These are phyloP conservation scores for Lactarius evosmus DNA, from an alignment of 768 basidiomycete species.

Conservation along the genomic window DNA sequence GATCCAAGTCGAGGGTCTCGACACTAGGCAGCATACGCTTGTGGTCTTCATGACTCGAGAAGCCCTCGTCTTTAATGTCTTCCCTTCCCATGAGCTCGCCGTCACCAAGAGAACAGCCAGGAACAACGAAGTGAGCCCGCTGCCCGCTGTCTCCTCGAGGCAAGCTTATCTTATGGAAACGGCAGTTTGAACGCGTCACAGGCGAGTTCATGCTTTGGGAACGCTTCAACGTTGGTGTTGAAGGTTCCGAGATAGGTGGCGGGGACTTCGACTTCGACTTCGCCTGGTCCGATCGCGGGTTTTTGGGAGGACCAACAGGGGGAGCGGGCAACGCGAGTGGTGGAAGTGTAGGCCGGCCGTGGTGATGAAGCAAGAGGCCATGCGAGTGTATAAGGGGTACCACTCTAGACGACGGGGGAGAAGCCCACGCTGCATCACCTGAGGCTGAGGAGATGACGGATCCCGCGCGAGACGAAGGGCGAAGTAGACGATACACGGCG, in stretches of 20 bases:
- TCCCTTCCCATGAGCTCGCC: slow-evolving; percentile 53
- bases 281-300: slow-evolving; percentile 21
- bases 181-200: slow-evolving; percentile 65
- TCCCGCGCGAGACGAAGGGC: slow-evolving; percentile 39
- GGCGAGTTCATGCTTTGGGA: slow-evolving; percentile 40
- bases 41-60: slow-evolving; percentile 51
- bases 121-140: slow-evolving; percentile 62
- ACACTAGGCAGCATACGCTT: slow-evolving; percentile 45
- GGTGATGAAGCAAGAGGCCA: slow-evolving; percentile 33
- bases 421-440: slow-evolving; percentile 29
- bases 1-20: slow-evolving; percentile 48
- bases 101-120: slow-evolving; percentile 63
- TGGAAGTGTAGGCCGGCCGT: slow-evolving; percentile 27
- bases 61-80: slow-evolving; percentile 58
- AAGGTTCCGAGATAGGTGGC: neutral
- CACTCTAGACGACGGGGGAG: slow-evolving; percentile 27
- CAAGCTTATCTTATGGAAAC: slow-evolving; percentile 65
- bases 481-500: slow-evolving; percentile 38
- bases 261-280: slow-evolving; percentile 16
- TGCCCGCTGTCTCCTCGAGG: slow-evolving; percentile 51
- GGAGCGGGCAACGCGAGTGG: slow-evolving; percentile 12
- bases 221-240: slow-evolving; percentile 18
- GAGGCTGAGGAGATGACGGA: slow-evolving; percentile 44
- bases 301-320: neutral
- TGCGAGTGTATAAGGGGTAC: slow-evolving; percentile 32